Percentiles rank a stretch among this genome's conserved stretches.
Evolutionary conservation across 164 flowering plant species (phyloP).

Genomic region (Vitis rupestris): DNA sequence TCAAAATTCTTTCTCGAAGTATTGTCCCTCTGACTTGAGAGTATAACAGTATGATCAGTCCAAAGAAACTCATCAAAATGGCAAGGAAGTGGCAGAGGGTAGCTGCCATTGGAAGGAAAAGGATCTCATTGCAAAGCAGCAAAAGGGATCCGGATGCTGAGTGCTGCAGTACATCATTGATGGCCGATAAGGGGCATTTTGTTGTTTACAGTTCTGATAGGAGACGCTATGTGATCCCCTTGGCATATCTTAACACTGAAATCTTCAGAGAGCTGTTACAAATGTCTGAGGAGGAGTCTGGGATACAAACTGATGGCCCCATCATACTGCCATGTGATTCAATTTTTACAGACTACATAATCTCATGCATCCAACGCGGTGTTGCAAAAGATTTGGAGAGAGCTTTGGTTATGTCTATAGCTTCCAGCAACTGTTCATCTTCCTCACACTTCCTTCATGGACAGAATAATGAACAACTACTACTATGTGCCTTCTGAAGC

Average conservation of each 20-base stretch:
- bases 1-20: background rate
- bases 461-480: too few species aligned
- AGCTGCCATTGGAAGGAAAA: slow-evolving; percentile 14
- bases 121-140: slow-evolving; percentile 13
- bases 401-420: too few species aligned
- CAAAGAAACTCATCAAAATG: slow-evolving; percentile 21
- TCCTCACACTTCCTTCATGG: too few species aligned
- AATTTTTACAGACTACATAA: too few species aligned
- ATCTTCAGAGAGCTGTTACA: slow-evolving; percentile 9
- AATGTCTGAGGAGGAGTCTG: too few species aligned
- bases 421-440: too few species aligned
- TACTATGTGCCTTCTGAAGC: too few species aligned
- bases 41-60: slow-evolving; percentile 10
- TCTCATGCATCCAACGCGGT: too few species aligned
- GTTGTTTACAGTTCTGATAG: slow-evolving; percentile 16
- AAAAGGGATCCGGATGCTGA: background rate
- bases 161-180: background rate
- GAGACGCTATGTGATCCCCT: slow-evolving; percentile 9
- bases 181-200: slow-evolving; percentile 13
- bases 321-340: too few species aligned
- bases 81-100: slow-evolving; percentile 33
- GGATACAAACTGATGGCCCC: too few species aligned
- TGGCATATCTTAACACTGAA: slow-evolving; percentile 3
- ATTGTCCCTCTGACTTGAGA: background rate
- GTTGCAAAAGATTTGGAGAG: too few species aligned